phyloP scores from a whole-genome alignment of 768 basidiomycete species.

The Leucogyrophana mollusca region DNA sequence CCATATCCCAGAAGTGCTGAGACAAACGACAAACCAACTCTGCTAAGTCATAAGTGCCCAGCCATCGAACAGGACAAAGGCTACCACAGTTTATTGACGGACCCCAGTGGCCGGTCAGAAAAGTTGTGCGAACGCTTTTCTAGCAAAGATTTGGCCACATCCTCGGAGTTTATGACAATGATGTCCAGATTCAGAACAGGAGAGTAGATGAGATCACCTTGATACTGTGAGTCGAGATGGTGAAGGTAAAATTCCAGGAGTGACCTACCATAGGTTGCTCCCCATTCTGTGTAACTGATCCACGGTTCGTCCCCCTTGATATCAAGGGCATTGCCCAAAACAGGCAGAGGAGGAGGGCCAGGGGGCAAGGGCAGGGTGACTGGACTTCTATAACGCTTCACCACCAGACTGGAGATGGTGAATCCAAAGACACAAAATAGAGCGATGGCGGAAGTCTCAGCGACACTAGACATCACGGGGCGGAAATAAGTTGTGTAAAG shows the following conservation, averaged over 20 bases:
- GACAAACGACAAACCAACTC: conserved; percentile 28
- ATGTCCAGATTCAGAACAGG: conserved; percentile 7
- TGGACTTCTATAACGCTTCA: too few relatives aligned
- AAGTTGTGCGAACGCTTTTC: conserved; percentile 9
- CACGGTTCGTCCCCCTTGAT: not conserved
- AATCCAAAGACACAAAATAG: too few relatives aligned
- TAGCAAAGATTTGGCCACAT: conserved; percentile 10
- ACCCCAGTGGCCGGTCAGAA: conserved; percentile 6
- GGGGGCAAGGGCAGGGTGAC: not conserved
- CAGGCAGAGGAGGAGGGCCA: not conserved
- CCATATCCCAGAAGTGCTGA: conserved; percentile 28
- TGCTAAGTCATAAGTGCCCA: too few relatives aligned
- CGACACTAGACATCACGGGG: too few relatives aligned
- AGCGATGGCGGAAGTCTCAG: too few relatives aligned
- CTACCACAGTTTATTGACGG: conserved; percentile 6
- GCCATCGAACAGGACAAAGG: too few relatives aligned
- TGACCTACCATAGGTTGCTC: not conserved
- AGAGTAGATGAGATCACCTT: conserved; percentile 6
- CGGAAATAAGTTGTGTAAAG: too few relatives aligned
- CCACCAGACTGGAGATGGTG: too few relatives aligned
- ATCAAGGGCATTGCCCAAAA: not conserved
- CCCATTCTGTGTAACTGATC: not conserved
- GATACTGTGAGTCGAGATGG: too few relatives aligned
- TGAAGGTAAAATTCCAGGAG: too few relatives aligned
- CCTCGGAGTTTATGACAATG: conserved; percentile 12